Base-by-base conservation (phyloP, 768 basidiomycete genomes). In the Termitomyces sp. region DNA sequence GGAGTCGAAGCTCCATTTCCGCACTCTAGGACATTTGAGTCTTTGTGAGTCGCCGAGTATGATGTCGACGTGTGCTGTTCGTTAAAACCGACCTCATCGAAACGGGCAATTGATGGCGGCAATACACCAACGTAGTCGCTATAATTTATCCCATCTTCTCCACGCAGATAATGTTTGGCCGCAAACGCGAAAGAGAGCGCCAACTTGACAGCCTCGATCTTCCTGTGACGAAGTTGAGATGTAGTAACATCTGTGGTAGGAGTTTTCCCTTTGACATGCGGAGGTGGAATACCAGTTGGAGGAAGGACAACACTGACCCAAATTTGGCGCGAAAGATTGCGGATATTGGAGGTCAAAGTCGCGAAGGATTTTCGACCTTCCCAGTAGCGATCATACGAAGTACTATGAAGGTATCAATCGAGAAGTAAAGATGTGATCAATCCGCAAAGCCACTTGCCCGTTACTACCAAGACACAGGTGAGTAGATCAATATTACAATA, bases 361-460 rank as follows among this genome's bases (percentile, higher is more conserved):
- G 88, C 86, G 67, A 95, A 95, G 43, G 86, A 83, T 71, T 91
- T 96, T 62, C 95, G 80, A 48, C 94, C 95, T 75, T 95, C 93
- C 80, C 87, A 91, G 65, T 87, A 93, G 34, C 91, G 86, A 65
- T 93, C 90, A 64, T 93, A 94, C 8, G 90, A 92, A 24, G 90
- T 93, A 52, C 87, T 91, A 56, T 62, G 59, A 50, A 53, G 20
- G 42, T 8, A 5, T 53, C 7, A 42, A 34, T 20, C 33, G 34
- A 46, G 40, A 14, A 4, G 22, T 30, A 12, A 8, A 24, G 4
- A 24, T 1, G 42, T 10, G 8, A 50, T 24, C 48, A 30, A 55
- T 47, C 8, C 22, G 43, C 36, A 45, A 42, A 33, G 34, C 20
- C 44, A 65, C 82, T 36, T 69, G 87, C 89, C 86, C 76, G 63